Evolutionary conservation across 768 basidiomycete species (phyloP).

Genomic region (Collybia sordida): DNA sequence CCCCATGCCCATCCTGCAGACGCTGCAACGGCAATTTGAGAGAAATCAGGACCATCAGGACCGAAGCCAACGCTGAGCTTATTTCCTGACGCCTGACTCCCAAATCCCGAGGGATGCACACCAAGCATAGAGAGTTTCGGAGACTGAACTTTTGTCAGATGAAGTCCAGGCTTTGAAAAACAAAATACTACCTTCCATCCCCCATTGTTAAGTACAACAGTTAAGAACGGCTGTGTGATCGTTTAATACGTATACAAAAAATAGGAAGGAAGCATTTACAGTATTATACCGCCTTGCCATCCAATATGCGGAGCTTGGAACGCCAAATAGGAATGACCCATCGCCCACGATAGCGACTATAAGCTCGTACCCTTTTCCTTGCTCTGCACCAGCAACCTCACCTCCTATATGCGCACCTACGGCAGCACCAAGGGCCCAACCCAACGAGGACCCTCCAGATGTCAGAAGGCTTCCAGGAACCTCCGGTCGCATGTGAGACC

Average conservation of each 20-base stretch:
- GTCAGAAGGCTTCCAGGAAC: slow-evolving; percentile 47
- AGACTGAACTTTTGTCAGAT: slow-evolving; percentile 31
- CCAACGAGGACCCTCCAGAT: slow-evolving; percentile 66
- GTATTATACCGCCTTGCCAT: slow-evolving; percentile 69
- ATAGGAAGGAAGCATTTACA: slow-evolving; percentile 31
- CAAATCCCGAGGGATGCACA: slow-evolving; percentile 60
- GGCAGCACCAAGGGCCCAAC: slow-evolving; percentile 67
- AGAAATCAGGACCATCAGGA: slow-evolving; percentile 58
- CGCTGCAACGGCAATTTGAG: slow-evolving; percentile 64
- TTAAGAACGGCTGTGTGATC: slow-evolving; percentile 64
- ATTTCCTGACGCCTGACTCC: slow-evolving; percentile 42
- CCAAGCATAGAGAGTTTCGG: slow-evolving; percentile 66
- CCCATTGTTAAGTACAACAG: slow-evolving; percentile 70
- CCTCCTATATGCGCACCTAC: slow-evolving; percentile 57
- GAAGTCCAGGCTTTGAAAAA: background rate
- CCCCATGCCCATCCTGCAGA: slow-evolving; percentile 70
- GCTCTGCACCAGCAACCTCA: slow-evolving; percentile 18
- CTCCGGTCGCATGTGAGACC: slow-evolving; percentile 58
- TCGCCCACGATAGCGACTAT: slow-evolving; percentile 65
- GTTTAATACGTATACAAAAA: background rate
- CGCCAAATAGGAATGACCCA: slow-evolving; percentile 66
- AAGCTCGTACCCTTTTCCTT: slow-evolving; percentile 43
- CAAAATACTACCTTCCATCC: slow-evolving; percentile 54
- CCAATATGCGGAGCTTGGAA: slow-evolving; percentile 69
- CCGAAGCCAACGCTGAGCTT: slow-evolving; percentile 66